These are phyloP conservation scores for Vicia sativa DNA, from an alignment of 306 rosid genomes.

Conservation along the genomic window DNA sequence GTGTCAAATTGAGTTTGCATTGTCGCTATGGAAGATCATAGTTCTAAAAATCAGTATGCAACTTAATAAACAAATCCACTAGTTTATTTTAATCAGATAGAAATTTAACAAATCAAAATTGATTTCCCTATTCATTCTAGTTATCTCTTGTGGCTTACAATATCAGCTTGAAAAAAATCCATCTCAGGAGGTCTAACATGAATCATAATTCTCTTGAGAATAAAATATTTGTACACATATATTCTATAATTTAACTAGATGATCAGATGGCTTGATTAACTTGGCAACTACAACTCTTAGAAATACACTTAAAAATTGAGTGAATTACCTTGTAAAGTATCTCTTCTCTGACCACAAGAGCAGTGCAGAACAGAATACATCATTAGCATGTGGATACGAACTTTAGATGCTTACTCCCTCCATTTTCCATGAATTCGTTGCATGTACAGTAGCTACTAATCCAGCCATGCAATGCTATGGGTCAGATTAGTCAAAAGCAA, in stretches of 20 bases:
- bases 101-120: constrained; percentile 16
- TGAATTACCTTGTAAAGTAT: constrained; percentile 30
- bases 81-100: neutral
- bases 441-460: constrained; percentile 36
- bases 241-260: constrained; percentile 28
- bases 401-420: constrained; percentile 28
- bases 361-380: constrained; percentile 23
- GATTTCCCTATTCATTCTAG: neutral
- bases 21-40: neutral
- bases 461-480: constrained; percentile 30
- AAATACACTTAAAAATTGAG: neutral
- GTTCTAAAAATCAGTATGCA: neutral
- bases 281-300: constrained; percentile 19
- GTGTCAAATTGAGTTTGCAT: constrained; percentile 1
- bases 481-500: constrained; percentile 26
- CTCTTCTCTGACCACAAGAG: constrained; percentile 6
- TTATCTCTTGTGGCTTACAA: constrained; percentile 3
- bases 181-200: constrained; percentile 8
- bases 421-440: constrained; percentile 10
- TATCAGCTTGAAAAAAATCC: constrained; percentile 14
- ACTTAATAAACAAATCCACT: neutral
- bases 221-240: constrained; percentile 15
- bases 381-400: constrained; percentile 8
- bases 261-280: constrained; percentile 28
- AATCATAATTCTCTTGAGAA: constrained; percentile 6